phyloP scores from a whole-genome alignment of 2,329 filamentous ascomycete species.

The Didymosphaeria variabile region DNA sequence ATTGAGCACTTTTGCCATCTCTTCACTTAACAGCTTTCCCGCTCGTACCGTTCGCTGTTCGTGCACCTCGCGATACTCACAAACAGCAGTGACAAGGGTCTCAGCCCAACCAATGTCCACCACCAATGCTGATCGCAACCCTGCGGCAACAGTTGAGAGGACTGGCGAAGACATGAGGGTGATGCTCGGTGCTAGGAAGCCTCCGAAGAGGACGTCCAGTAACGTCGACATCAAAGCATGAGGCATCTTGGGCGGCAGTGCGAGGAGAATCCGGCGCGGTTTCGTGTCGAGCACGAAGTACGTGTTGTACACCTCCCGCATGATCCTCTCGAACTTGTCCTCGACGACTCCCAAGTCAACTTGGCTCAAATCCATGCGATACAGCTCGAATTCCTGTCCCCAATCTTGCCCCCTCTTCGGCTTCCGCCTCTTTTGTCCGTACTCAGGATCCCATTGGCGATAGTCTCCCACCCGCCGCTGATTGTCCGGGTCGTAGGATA shows the following conservation, averaged over 20 bases:
- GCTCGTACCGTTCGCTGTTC: constrained; percentile 76
- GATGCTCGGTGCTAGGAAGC: constrained; percentile 80
- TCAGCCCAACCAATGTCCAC: constrained; percentile 94
- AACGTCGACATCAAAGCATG: constrained; percentile 78
- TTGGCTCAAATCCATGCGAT: constrained; percentile 76
- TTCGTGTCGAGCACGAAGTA: constrained; percentile 77
- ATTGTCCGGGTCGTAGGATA: constrained; percentile 78
- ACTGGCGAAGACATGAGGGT: constrained; percentile 82
- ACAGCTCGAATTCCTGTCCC: constrained; percentile 76
- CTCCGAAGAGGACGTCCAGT: constrained; percentile 80
- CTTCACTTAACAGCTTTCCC: constrained; percentile 74
- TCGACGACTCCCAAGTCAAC: constrained; percentile 81
- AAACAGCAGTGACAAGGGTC: constrained; percentile 84
- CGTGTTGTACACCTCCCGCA: constrained; percentile 84
- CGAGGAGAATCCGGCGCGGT: constrained; percentile 75
- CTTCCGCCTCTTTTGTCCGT: constrained; percentile 59
- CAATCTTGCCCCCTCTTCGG: constrained; percentile 62
- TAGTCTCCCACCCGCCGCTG: constrained; percentile 84
- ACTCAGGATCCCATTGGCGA: constrained; percentile 70
- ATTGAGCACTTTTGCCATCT: constrained; percentile 72
- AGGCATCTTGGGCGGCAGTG: constrained; percentile 80
- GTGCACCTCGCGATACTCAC: constrained; percentile 86
- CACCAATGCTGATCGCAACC: constrained; percentile 83
- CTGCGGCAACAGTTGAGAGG: constrained; percentile 78
- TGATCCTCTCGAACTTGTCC: constrained; percentile 84